A percentile compares a stretch with the other conserved stretches of the same genome.
These are phyloP conservation scores for Xerocomus nothofagi DNA, from an alignment of 1,284 basidiomycete species.

Conservation along the genomic window DNA sequence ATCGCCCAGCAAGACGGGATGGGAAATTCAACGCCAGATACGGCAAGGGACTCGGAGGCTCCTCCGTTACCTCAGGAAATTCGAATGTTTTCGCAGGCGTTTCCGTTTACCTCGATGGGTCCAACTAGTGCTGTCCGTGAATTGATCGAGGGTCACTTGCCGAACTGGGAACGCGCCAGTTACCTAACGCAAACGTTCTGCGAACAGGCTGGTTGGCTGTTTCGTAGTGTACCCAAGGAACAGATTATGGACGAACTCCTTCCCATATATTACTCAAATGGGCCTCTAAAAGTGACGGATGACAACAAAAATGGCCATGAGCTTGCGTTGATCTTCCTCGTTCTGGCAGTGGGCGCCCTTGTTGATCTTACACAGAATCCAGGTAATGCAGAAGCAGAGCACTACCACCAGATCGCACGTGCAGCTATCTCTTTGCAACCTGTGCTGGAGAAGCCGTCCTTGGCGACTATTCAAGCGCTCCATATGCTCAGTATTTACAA, in stretches of 20 bases:
- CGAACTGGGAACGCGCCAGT: conserved; percentile 47
- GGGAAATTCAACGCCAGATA: conserved; percentile 32
- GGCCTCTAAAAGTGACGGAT: conserved; percentile 22
- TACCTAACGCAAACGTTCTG: conserved; percentile 52
- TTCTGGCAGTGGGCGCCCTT: conserved; percentile 61
- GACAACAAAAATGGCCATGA: conserved; percentile 48
- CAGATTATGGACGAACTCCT: conserved; percentile 60
- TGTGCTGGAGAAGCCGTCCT: conserved; percentile 63
- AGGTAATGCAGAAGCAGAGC: conserved; percentile 49
- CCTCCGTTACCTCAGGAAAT: conserved; percentile 42
- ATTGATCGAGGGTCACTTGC: conserved; percentile 53
- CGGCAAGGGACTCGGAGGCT: conserved; percentile 35
- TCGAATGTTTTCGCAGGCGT: conserved; percentile 55
- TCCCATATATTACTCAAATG: conserved; percentile 40
- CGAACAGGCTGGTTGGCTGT: conserved; percentile 59
- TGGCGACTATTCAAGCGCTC: conserved; percentile 63
- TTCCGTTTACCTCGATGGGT: conserved; percentile 65
- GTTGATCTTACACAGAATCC: conserved; percentile 44
- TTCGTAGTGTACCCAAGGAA: conserved; percentile 46
- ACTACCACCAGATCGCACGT: conserved; percentile 59
- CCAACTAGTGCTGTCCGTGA: conserved; percentile 44
- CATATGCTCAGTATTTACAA: conserved; percentile 58
- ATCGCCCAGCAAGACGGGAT: conserved; percentile 12
- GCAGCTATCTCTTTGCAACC: conserved; percentile 61
- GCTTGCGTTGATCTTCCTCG: conserved; percentile 59